phyloP scores from a whole-genome alignment of 768 basidiomycete genomes.

The Dioszegia crocea region DNA sequence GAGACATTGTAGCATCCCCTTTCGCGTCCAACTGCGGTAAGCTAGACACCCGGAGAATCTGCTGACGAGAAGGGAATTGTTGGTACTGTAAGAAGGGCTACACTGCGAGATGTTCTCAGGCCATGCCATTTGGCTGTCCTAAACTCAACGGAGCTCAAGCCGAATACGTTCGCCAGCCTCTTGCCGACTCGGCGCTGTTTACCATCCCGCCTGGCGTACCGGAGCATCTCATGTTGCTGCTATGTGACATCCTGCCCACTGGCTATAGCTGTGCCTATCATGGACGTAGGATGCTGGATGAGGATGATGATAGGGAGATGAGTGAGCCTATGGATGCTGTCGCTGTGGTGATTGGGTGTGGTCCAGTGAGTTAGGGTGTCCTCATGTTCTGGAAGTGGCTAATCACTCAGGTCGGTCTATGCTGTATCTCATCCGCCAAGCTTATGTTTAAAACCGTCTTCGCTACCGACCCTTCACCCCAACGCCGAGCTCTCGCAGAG shows the following conservation, averaged over 20 bases:
- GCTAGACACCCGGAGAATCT: neutral
- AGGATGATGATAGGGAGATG: constrained; percentile 15
- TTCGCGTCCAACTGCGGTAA: constrained; percentile 42
- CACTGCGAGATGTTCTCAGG: constrained; percentile 36
- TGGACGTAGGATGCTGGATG: constrained; percentile 37
- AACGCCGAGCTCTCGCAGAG: constrained; percentile 34
- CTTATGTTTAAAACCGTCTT: constrained; percentile 46
- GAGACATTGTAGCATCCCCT: constrained; percentile 48
- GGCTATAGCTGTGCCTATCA: constrained; percentile 44
- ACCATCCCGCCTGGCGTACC: constrained; percentile 31
- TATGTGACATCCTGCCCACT: constrained; percentile 49
- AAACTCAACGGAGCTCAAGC: constrained; percentile 41
- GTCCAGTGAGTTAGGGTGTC: constrained; percentile 49
- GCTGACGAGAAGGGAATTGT: constrained; percentile 27
- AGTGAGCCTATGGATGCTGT: constrained; percentile 22
- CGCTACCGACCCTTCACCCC: constrained; percentile 27
- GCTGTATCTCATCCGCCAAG: constrained; percentile 47
- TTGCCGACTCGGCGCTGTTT: constrained; percentile 39
- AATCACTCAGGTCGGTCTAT: constrained; percentile 36
- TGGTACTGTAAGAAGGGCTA: constrained; percentile 41
- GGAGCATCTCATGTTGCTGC: constrained; percentile 29
- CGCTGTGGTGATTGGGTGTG: constrained; percentile 49
- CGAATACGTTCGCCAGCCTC: constrained; percentile 38
- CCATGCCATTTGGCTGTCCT: constrained; percentile 33
- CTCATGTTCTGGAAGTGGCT: neutral